Percentiles rank a stretch among this genome's conserved stretches.
phyloP scores from a whole-genome alignment of 2,329 filamentous ascomycete species.

The Alternaria triticimaculans region DNA sequence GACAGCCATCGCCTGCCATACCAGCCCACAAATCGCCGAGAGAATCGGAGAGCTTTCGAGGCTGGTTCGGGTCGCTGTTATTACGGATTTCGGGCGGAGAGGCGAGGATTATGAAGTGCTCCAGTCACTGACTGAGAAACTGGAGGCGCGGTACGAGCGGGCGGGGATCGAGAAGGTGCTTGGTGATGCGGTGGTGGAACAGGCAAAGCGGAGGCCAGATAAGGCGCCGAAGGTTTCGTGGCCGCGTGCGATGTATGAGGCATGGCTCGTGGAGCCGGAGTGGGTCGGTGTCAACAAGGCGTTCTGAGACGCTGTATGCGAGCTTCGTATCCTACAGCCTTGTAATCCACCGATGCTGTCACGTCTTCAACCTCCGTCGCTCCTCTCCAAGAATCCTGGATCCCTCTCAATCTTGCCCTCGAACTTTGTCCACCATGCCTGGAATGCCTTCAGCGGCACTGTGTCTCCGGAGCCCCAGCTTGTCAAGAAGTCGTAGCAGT shows the following conservation, averaged over 20 bases:
- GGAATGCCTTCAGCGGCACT: slow-evolving; percentile 91
- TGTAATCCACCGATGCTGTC: not conserved
- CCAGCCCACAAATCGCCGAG: slow-evolving; percentile 54
- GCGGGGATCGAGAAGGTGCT: slow-evolving; percentile 53
- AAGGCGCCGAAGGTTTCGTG: slow-evolving; percentile 52
- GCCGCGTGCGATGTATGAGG: slow-evolving; percentile 41
- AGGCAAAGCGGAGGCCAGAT: slow-evolving; percentile 44
- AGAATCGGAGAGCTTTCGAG: slow-evolving; percentile 49
- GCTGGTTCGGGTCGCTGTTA: slow-evolving; percentile 48
- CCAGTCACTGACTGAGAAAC: slow-evolving; percentile 18
- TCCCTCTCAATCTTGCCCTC: slow-evolving; percentile 85
- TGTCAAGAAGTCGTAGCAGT: slow-evolving; percentile 95
- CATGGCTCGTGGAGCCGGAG: slow-evolving; percentile 34
- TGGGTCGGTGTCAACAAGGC: slow-evolving; percentile 41
- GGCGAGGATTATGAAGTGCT: slow-evolving; percentile 24
- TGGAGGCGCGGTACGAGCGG: slow-evolving; percentile 44
- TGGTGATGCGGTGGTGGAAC: slow-evolving; percentile 52
- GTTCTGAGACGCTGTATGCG: slow-evolving; percentile 22
- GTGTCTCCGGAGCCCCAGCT: slow-evolving; percentile 84
- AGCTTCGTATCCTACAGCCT: not conserved
- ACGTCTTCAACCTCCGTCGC: slow-evolving; percentile 54
- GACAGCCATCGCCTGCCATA: slow-evolving; percentile 56
- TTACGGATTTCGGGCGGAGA: slow-evolving; percentile 50
- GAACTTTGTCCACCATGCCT: slow-evolving; percentile 98
- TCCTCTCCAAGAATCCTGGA: slow-evolving; percentile 85